Base-by-base conservation (phyloP, 2,329 filamentous ascomycete species). In the Aspergillus sp. region DNA sequence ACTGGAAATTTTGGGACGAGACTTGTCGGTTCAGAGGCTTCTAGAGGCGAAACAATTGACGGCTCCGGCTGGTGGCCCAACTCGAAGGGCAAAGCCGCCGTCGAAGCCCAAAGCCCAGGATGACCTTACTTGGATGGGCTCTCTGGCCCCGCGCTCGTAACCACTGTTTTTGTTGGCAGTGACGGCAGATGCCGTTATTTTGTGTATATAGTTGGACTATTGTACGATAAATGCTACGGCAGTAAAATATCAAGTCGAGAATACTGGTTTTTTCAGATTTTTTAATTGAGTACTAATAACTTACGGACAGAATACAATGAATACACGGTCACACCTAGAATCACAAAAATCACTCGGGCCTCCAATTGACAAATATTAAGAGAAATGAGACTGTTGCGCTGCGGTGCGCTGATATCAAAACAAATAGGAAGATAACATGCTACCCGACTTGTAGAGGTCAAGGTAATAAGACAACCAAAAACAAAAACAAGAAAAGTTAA, bases 1-100 rank as follows among this genome's bases (percentile, higher is more conserved):
- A 2, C 77, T 84, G 76, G 66, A 58, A 9, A 70, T 81, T 13
- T 57, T 84, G 19, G 80, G 81, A 0, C 71, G 70, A 37, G 64
- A 72, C 3, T 76, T 79, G 54, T 72, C 70, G 7, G 49, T 77
- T 13, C 56, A 60, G 38, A 65, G 77, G 39, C 49, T 77, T n/a
- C 50, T 61, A 37, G 65, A 71, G 42, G 68, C 71, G 5, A 67
- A 60, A 37, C 43, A 52, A 10, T 39, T 62, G 44, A 69, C 67
- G 12, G 51, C 46, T 39, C 35, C 46, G 31, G 35, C 54, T 9
- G 51, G 48, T 12, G 46, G 45, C 10, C 41, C 44, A 39, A 44
- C 43, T n/a, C 52, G 50, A 27, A 47, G 46, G 40, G 40, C 40
- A 32, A 47, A 37, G 12, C 39, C 19, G 19, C 19, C 19, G 19